Conservation (phyloP, 202 grass and related monocot species). For the Saccharum hybrid region DNA sequence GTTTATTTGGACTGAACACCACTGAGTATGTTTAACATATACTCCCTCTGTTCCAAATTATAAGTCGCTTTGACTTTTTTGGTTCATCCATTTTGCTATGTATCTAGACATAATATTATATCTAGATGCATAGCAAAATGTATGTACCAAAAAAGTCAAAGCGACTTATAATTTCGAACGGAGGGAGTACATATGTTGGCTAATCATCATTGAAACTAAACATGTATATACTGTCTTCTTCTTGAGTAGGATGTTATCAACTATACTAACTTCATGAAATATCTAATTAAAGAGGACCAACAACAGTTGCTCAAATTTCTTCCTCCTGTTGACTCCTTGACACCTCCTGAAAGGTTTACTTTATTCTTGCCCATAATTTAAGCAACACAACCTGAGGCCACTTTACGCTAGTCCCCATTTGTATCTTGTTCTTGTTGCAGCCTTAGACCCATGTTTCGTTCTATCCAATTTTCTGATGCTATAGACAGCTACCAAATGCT, state of each 20-base stretch:
- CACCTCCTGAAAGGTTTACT: conserved; percentile 53
- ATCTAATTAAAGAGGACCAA: conserved; percentile 68
- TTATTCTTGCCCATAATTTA: conserved; percentile 20
- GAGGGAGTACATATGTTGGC: background rate
- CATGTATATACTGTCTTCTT: conserved; percentile 24
- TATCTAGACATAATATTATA: no score
- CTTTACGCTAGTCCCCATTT: conserved; percentile 23
- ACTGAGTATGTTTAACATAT: background rate
- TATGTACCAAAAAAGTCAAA: no score
- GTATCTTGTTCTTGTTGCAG: conserved; percentile 50
- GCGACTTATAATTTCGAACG: no score
- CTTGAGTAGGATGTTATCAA: conserved; percentile 60
- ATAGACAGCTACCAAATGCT: conserved; percentile 60
- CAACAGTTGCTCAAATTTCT: conserved; percentile 62
- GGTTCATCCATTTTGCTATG: no score
- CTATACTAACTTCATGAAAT: conserved; percentile 61
- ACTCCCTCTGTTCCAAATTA: no score
- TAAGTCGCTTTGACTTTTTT: no score
- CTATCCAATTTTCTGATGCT: conserved; percentile 60
- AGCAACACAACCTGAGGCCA: background rate
- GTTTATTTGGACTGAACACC: conserved; percentile 7
- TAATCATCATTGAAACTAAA: conserved; percentile 16
- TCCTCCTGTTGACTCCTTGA: conserved; percentile 54
- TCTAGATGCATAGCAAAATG: no score
- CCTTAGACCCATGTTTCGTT: conserved; percentile 64